These are phyloP conservation scores for Yamadazyma insecticola DNA, from an alignment of 805 yeast species.

Conservation along the genomic window DNA sequence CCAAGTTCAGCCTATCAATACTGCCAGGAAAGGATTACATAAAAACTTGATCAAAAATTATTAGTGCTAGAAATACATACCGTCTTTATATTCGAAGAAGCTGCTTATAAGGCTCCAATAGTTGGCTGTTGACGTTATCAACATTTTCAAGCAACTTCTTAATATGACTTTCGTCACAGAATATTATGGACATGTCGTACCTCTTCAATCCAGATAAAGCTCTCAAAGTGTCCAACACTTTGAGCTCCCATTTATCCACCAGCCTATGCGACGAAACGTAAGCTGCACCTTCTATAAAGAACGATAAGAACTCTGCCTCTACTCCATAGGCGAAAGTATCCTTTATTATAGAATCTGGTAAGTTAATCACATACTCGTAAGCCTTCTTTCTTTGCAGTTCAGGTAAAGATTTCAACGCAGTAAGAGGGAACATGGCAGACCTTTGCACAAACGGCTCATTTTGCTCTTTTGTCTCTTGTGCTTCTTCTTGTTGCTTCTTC, in stretches of 20 bases:
- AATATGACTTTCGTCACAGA: slow-evolving; percentile 21
- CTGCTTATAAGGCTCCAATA: slow-evolving; percentile 1
- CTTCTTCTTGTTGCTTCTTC: neutral
- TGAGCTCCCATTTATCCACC: slow-evolving; percentile 11
- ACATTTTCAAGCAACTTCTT: slow-evolving; percentile 6
- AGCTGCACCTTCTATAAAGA: slow-evolving; percentile 41
- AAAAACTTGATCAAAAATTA: slow-evolving; percentile 12
- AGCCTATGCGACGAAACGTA: slow-evolving; percentile 10
- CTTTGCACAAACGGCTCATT: slow-evolving; percentile 14
- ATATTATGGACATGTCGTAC: slow-evolving; percentile 20
- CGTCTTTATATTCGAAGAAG: too few relatives aligned
- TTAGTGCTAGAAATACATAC: slow-evolving; percentile 1
- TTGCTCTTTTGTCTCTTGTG: too few relatives aligned
- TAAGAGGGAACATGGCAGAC: slow-evolving; percentile 22
- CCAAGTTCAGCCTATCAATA: slow-evolving; percentile 39
- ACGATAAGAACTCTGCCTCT: slow-evolving; percentile 45
- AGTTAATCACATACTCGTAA: slow-evolving; percentile 30
- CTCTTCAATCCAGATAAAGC: slow-evolving; percentile 31
- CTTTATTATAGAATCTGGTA: slow-evolving; percentile 19
- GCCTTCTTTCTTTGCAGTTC: slow-evolving; percentile 21
- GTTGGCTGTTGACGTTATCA: slow-evolving; percentile 1
- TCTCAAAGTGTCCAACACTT: slow-evolving; percentile 17
- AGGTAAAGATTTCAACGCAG: slow-evolving; percentile 23
- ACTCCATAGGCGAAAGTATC: slow-evolving; percentile 42
- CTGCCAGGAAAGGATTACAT: slow-evolving; percentile 32